Evolutionary conservation across 345 rosid genomes (phyloP).

Genomic region (Bruguiera parviflora): DNA sequence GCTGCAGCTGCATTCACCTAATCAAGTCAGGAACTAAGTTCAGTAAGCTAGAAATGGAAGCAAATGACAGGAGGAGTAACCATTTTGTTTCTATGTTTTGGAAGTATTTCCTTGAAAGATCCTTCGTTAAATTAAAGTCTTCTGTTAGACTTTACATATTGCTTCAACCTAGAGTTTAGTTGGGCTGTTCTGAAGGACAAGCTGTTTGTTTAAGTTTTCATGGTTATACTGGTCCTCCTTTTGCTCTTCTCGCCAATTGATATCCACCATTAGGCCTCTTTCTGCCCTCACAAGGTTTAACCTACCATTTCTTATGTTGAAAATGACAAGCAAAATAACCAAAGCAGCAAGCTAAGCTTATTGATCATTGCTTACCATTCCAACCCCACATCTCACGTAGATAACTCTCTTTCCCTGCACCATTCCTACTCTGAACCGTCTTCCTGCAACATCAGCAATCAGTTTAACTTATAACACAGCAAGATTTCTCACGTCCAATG

Average conservation of each 20-base stretch:
- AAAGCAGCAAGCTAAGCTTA: no score
- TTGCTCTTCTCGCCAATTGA: no score
- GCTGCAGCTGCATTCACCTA: constrained; percentile 57
- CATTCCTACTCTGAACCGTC: constrained; percentile 42
- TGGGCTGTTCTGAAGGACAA: no score
- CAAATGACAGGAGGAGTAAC: background rate
- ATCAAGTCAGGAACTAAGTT: background rate
- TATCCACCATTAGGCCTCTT: no score
- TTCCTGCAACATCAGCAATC: constrained; percentile 26
- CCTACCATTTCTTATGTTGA: background rate
- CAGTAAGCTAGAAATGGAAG: background rate
- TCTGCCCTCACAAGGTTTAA: no score
- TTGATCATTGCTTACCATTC: constrained; percentile 32
- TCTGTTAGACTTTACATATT: no score
- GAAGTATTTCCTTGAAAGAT: no score
- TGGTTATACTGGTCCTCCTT: no score
- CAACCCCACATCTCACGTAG: constrained; percentile 55
- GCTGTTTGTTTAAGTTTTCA: no score
- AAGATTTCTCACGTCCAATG: background rate
- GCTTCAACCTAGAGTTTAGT: no score
- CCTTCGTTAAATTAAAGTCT: no score
- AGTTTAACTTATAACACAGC: background rate
- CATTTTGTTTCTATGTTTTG: background rate
- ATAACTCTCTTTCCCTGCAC: constrained; percentile 43
- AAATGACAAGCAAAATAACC: background rate